Percentiles rank a stretch among this genome's conserved stretches.
phyloP scores from a whole-genome alignment of 2,329 filamentous ascomycete species.

The Tolypocladium ophioglossoides region DNA sequence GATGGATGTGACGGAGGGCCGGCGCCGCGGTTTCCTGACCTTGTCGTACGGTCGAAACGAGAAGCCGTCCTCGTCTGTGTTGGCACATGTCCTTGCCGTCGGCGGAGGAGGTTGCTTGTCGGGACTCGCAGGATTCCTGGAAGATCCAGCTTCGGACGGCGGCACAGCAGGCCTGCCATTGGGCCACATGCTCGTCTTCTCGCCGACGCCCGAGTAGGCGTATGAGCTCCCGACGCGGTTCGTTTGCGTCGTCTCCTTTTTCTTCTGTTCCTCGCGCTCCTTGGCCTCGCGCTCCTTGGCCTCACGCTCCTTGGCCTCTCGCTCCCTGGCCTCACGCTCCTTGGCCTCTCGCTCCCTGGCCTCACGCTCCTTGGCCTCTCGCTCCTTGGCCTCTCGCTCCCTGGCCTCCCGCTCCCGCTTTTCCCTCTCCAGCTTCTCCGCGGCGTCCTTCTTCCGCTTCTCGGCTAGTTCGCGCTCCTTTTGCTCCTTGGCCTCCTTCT shows the following conservation, averaged over 20 bases:
- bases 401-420: constrained; percentile 18
- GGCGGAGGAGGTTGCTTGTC: constrained; percentile 31
- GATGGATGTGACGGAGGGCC: constrained; percentile 57
- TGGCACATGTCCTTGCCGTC: constrained; percentile 47
- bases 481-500: constrained; percentile 23
- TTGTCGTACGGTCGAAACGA: constrained; percentile 72
- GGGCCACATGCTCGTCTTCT: constrained; percentile 61
- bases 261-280: constrained; percentile 18
- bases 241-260: constrained; percentile 18
- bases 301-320: constrained; percentile 20
- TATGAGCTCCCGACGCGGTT: constrained; percentile 42
- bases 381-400: constrained; percentile 19
- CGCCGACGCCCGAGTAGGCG: constrained; percentile 54
- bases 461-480: constrained; percentile 21
- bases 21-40: constrained; percentile 45
- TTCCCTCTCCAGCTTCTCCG: not conserved
- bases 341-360: constrained; percentile 18
- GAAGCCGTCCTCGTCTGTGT: constrained; percentile 54
- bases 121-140: constrained; percentile 18
- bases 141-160: constrained; percentile 19
- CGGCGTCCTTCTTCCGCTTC: constrained; percentile 18
- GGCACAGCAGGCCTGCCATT: constrained; percentile 41
- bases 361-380: constrained; percentile 18
- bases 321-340: constrained; percentile 15
- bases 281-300: constrained; percentile 23